Percentiles rank a stretch among this genome's conserved stretches.
Evolutionary conservation across 2,329 filamentous ascomycete species (phyloP).

Genomic region (Diaporthe vaccinii): DNA sequence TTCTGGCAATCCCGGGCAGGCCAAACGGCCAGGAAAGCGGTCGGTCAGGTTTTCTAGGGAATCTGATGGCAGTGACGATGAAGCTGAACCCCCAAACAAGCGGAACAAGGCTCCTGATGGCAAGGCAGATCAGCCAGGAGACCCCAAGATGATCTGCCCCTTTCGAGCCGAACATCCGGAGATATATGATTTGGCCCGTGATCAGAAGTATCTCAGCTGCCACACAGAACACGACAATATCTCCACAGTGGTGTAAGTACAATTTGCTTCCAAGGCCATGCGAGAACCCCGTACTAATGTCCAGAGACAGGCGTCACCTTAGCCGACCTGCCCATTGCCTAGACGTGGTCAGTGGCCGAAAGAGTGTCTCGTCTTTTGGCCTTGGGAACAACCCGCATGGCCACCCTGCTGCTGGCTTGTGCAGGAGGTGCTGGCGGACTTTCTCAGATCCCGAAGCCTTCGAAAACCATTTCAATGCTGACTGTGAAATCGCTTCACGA

Average conservation of each 20-base stretch:
- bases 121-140: conserved; percentile 43
- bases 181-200: conserved; percentile 44
- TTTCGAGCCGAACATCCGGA: conserved; percentile 43
- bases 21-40: conserved; percentile 31
- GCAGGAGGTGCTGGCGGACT: conserved; percentile 50
- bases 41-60: conserved; percentile 30
- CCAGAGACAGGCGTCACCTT: conserved; percentile 48
- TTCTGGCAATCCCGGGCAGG: conserved; percentile 13
- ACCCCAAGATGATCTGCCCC: conserved; percentile 47
- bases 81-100: conserved; percentile 35
- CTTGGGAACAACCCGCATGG: conserved; percentile 42
- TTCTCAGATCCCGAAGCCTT: conserved; percentile 47
- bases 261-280: neutral
- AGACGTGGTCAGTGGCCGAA: conserved; percentile 42
- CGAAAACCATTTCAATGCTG: conserved; percentile 44
- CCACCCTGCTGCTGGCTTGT: conserved; percentile 49
- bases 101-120: conserved; percentile 43
- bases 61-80: conserved; percentile 33
- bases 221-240: conserved; percentile 51
- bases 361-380: conserved; percentile 50
- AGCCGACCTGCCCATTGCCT: conserved; percentile 50
- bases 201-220: conserved; percentile 50
- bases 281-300: neutral
- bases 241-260: conserved; percentile 51
- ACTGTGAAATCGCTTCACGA: conserved; percentile 38